A percentile compares a stretch with the other conserved stretches of the same genome.
These are phyloP conservation scores for Stachybotrys chlorohalonatus DNA, from an alignment of 2,329 filamentous ascomycete genomes.

Conservation along the genomic window DNA sequence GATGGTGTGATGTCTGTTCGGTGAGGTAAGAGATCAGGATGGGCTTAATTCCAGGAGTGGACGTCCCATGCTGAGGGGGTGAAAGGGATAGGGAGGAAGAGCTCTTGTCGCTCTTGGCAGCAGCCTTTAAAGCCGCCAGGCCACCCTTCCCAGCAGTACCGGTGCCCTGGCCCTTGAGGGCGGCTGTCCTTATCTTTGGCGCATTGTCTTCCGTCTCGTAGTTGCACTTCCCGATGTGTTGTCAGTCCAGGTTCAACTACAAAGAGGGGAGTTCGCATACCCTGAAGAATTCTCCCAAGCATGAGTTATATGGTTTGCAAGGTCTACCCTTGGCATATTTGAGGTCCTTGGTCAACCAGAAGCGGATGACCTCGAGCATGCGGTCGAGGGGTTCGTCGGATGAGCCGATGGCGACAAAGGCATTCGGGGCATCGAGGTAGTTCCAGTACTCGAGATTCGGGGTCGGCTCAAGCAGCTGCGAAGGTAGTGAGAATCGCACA, in stretches of 20 bases:
- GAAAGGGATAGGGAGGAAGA: constrained; percentile 41
- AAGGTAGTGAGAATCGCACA: constrained; percentile 91
- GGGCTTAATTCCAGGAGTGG: constrained; percentile 26
- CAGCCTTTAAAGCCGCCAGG: constrained; percentile 38
- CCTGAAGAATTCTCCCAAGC: constrained; percentile 93
- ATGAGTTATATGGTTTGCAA: constrained; percentile 98
- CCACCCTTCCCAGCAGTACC: constrained; percentile 27
- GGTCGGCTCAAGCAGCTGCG: constrained; percentile 89
- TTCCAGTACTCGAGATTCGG: constrained; percentile 99
- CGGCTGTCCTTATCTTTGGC: constrained; percentile 50
- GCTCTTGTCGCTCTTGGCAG: constrained; percentile 32
- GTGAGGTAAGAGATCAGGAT: constrained; percentile 89
- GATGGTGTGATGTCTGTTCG: constrained; percentile 96
- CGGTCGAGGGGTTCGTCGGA: constrained; percentile 86
- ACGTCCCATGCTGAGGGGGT: constrained; percentile 37
- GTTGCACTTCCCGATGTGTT: constrained; percentile 56
- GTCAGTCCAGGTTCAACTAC: constrained; percentile 1
- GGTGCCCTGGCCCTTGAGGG: constrained; percentile 23
- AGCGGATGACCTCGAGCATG: constrained; percentile 88
- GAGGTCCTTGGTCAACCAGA: constrained; percentile 98
- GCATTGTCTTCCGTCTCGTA: constrained; percentile 84
- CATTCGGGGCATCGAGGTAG: constrained; percentile 90
- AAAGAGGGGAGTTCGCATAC: constrained; percentile 35
- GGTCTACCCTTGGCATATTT: constrained; percentile 99
- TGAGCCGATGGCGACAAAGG: constrained; percentile 74